These are phyloP conservation scores for Trebouxia sp. DNA, from an alignment of 139 green algal genomes.

Conservation along the genomic window DNA sequence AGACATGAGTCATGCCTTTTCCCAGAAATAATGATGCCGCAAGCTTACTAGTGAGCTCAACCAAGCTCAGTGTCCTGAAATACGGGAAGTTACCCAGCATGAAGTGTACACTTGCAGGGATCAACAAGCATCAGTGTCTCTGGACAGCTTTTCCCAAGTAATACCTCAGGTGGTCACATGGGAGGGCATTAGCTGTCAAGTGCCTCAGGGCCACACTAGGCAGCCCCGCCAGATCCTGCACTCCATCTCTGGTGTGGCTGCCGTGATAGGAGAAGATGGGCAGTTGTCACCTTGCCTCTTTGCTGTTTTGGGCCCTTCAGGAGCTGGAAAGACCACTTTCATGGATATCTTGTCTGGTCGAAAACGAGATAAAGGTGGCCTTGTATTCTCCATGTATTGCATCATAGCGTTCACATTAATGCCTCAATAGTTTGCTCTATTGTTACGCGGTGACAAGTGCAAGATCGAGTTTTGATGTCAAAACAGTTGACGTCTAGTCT, in stretches of 20 bases:
- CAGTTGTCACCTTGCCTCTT: slow-evolving; percentile 40
- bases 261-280: not conserved
- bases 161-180: slow-evolving; percentile 51
- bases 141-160: slow-evolving; percentile 5
- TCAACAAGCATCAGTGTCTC: not conserved
- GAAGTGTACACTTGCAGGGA: too few relatives aligned
- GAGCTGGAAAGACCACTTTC: slow-evolving; percentile 72
- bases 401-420: too few relatives aligned
- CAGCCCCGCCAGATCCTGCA: slow-evolving; percentile 31
- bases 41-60: too few relatives aligned
- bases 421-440: too few relatives aligned
- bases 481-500: too few relatives aligned
- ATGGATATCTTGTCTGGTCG: slow-evolving; percentile 70
- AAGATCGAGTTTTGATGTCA: too few relatives aligned
- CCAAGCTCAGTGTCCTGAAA: too few relatives aligned
- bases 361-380: slow-evolving; percentile 36
- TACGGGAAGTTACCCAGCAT: too few relatives aligned
- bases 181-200: slow-evolving; percentile 53
- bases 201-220: slow-evolving; percentile 39
- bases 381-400: too few relatives aligned
- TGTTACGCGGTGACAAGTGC: too few relatives aligned
- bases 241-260: slow-evolving; percentile 41
- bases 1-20: too few relatives aligned
- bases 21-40: too few relatives aligned
- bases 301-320: slow-evolving; percentile 63